Conservation (phyloP, 495 filamentous ascomycete genomes). For the Hypoxylon intermedium region DNA sequence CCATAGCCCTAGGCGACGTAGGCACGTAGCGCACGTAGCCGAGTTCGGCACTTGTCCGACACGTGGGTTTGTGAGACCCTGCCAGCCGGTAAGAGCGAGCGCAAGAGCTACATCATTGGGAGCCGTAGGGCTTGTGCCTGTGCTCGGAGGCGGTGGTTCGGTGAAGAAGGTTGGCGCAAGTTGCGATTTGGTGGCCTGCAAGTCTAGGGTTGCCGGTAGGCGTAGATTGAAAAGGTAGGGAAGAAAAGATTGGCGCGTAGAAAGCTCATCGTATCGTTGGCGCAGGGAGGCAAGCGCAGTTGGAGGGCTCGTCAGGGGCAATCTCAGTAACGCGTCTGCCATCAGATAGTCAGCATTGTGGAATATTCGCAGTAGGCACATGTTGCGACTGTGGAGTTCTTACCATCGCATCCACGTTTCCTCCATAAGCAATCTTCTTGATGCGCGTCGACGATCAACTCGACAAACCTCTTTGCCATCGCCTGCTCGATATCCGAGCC, state of each 20-base stretch:
- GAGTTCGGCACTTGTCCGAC: conserved; percentile 65
- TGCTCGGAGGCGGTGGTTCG: conserved; percentile 45
- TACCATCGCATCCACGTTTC: conserved; percentile 83
- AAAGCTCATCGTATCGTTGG: conserved; percentile 66
- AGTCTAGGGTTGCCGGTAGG: conserved; percentile 52
- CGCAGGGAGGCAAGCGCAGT: conserved; percentile 63
- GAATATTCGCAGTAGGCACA: conserved; percentile 50
- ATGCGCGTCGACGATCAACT: conserved; percentile 77
- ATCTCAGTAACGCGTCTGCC: conserved; percentile 53
- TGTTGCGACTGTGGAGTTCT: conserved; percentile 20
- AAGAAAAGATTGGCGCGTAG: conserved; percentile 53
- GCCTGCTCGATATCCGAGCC: conserved; percentile 64
- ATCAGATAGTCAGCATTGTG: conserved; percentile 50
- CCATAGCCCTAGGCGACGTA: conserved; percentile 90
- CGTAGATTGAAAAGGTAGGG: conserved; percentile 62
- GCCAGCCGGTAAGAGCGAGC: conserved; percentile 88
- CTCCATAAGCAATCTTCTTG: conserved; percentile 87
- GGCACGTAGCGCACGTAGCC: conserved; percentile 82
- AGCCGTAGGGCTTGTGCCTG: conserved; percentile 32
- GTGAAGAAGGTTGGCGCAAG: conserved; percentile 57
- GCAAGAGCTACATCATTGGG: conserved; percentile 72
- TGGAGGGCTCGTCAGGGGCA: conserved; percentile 64
- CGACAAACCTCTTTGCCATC: conserved; percentile 78
- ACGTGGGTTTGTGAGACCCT: conserved; percentile 68
- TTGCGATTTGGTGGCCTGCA: conserved; percentile 58